Percentiles rank a stretch among this genome's conserved stretches.
Evolutionary conservation across 148 eudicot genomes (phyloP).

Genomic region (Arbutus unedo): DNA sequence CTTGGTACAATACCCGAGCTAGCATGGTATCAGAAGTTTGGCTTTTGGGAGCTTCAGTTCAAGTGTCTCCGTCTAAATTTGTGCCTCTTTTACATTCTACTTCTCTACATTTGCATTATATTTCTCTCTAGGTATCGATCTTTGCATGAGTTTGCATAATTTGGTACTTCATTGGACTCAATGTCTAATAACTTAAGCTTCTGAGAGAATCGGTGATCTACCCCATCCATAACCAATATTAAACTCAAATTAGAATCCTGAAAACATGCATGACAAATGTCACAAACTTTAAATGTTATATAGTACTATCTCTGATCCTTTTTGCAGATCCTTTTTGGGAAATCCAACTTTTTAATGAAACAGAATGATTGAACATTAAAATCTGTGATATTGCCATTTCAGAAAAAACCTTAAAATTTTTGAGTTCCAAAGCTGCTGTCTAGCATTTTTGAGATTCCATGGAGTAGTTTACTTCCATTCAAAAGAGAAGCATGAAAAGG

Average conservation of each 20-base stretch:
- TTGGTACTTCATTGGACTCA: not conserved
- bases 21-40: not conserved
- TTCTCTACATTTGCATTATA: not conserved
- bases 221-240: too few relatives aligned
- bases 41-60: not conserved
- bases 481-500: not conserved
- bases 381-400: too few relatives aligned
- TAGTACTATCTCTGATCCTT: not conserved
- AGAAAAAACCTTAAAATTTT: not conserved
- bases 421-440: not conserved
- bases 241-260: too few relatives aligned
- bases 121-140: not conserved
- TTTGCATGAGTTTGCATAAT: not conserved
- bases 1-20: not conserved
- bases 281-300: not conserved
- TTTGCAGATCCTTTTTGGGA: not conserved
- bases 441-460: not conserved
- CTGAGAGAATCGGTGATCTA: too few relatives aligned
- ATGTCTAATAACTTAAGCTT: not conserved
- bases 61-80: not conserved
- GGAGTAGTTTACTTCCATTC: not conserved
- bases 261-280: too few relatives aligned
- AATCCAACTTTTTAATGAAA: not conserved
- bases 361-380: not conserved
- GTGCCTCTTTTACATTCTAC: not conserved